These are phyloP conservation scores for Daldinia sp. DNA, from an alignment of 2,329 filamentous ascomycete genomes.

Conservation along the genomic window DNA sequence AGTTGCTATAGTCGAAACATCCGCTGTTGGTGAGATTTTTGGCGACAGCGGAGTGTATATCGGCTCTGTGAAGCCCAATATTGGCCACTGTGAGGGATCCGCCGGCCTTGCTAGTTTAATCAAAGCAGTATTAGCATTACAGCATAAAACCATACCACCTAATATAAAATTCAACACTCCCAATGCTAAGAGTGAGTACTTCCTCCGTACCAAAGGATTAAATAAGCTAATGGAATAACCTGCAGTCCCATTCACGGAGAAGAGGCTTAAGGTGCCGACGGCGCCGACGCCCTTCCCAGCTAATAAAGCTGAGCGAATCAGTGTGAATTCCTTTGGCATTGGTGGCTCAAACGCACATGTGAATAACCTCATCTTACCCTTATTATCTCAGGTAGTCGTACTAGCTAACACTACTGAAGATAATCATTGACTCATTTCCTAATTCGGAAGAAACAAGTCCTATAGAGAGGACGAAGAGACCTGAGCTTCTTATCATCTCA, in stretches of 20 bases:
- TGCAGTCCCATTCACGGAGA: slow-evolving; percentile 40
- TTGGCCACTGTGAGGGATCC: slow-evolving; percentile 48
- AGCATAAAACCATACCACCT: slow-evolving; percentile 47
- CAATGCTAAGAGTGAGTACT: slow-evolving; percentile 42
- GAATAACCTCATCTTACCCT: slow-evolving; percentile 42
- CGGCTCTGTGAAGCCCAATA: slow-evolving; percentile 45
- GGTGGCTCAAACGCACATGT: slow-evolving; percentile 50
- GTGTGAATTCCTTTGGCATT: slow-evolving; percentile 54
- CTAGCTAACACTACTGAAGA: slow-evolving; percentile 25
- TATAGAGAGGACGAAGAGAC: neutral
- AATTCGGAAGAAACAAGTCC: slow-evolving; percentile 4
- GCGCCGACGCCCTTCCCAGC: slow-evolving; percentile 39
- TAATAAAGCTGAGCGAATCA: slow-evolving; percentile 43
- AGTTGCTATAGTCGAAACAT: slow-evolving; percentile 53
- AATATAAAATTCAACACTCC: slow-evolving; percentile 46
- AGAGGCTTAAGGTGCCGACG: slow-evolving; percentile 41
- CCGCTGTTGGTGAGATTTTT: slow-evolving; percentile 48
- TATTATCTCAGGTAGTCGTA: neutral
- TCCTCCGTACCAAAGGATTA: neutral
- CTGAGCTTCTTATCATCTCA: slow-evolving; percentile 44
- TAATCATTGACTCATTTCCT: slow-evolving; percentile 42
- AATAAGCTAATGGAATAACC: slow-evolving; percentile 21
- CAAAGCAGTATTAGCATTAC: slow-evolving; percentile 49
- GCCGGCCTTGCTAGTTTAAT: slow-evolving; percentile 49
- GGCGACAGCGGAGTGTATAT: slow-evolving; percentile 36